These are phyloP conservation scores for Alternaria viburni DNA, from an alignment of 2,329 filamentous ascomycete species.

Conservation along the genomic window DNA sequence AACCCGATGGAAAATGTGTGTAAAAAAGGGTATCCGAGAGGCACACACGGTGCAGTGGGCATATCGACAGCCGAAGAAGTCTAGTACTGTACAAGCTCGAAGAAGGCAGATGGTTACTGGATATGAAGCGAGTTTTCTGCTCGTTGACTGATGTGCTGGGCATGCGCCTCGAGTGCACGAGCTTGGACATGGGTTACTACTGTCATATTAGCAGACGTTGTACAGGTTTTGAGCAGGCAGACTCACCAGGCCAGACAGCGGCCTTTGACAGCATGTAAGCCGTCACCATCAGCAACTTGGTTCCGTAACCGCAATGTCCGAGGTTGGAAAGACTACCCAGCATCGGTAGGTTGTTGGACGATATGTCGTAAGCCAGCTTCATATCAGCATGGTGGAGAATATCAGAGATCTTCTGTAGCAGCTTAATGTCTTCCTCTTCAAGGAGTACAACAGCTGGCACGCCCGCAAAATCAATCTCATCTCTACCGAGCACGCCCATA, in stretches of 20 bases:
- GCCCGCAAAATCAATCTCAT: slow-evolving; percentile 77
- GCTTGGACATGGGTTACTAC: slow-evolving; percentile 73
- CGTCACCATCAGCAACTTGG: slow-evolving; percentile 82
- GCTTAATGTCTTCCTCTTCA: slow-evolving; percentile 87
- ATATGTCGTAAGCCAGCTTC: slow-evolving; percentile 71
- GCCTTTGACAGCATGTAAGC: slow-evolving; percentile 88
- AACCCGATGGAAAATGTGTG: background rate
- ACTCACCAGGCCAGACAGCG: slow-evolving; percentile 88
- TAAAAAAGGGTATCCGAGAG: background rate
- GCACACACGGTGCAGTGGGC: background rate
- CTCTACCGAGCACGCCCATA: slow-evolving; percentile 82
- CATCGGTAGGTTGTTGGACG: slow-evolving; percentile 56
- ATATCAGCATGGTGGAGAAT: slow-evolving; percentile 77
- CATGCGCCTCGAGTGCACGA: slow-evolving; percentile 68
- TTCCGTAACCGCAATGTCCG: slow-evolving; percentile 74
- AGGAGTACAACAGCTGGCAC: slow-evolving; percentile 89
- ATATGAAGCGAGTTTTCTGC: slow-evolving; percentile 56
- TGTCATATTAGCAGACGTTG: slow-evolving; percentile 30
- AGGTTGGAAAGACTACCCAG: slow-evolving; percentile 62
- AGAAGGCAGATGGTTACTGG: slow-evolving; percentile 32
- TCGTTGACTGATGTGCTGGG: slow-evolving; percentile 67
- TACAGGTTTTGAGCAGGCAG: background rate
- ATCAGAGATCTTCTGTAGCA: slow-evolving; percentile 81
- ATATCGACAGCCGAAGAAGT: background rate
- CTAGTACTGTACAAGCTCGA: slow-evolving; percentile 27